A percentile compares a stretch with the other conserved stretches of the same genome.
These are phyloP conservation scores for Metarhizium album DNA, from an alignment of 2,329 filamentous ascomycete genomes.

Conservation along the genomic window DNA sequence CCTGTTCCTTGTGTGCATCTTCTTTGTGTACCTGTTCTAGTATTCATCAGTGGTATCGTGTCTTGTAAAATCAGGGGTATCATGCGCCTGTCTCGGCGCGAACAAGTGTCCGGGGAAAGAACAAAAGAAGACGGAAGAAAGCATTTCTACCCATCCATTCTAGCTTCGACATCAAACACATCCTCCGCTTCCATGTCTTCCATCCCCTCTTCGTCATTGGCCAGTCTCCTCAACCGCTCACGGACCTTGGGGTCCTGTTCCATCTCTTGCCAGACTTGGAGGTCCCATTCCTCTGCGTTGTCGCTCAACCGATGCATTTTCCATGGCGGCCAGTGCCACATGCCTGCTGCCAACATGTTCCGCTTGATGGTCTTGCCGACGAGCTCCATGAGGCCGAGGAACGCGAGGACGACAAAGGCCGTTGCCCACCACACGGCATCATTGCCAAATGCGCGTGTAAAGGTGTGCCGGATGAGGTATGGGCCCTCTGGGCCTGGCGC, in stretches of 20 bases:
- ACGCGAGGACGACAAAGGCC: conserved; percentile 50
- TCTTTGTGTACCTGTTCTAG: background rate
- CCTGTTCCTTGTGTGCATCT: no score
- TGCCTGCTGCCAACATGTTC: conserved; percentile 32
- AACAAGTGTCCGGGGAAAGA: background rate
- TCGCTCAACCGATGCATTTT: conserved; percentile 20
- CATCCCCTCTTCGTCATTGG: conserved; percentile 21
- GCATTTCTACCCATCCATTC: conserved; percentile 3
- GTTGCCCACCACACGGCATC: conserved; percentile 66
- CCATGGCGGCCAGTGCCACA: conserved; percentile 39
- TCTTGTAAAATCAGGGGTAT: conserved; percentile 1
- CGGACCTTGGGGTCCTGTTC: conserved; percentile 38
- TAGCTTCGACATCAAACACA: conserved; percentile 5
- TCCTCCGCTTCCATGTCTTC: conserved; percentile 14
- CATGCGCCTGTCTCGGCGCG: background rate
- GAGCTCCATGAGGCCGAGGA: conserved; percentile 55
- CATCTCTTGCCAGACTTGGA: conserved; percentile 48
- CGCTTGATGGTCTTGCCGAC: conserved; percentile 40
- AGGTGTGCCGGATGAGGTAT: conserved; percentile 60
- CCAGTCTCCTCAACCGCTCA: conserved; percentile 30
- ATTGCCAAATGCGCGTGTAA: conserved; percentile 54
- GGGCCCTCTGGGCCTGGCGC: conserved; percentile 30
- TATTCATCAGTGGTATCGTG: background rate
- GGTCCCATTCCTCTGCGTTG: conserved; percentile 38
- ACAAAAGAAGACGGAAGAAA: conserved; percentile 1